Base-by-base conservation (phyloP, 2,329 filamentous ascomycete species). In the Coniosporium tulheliwenetii region DNA sequence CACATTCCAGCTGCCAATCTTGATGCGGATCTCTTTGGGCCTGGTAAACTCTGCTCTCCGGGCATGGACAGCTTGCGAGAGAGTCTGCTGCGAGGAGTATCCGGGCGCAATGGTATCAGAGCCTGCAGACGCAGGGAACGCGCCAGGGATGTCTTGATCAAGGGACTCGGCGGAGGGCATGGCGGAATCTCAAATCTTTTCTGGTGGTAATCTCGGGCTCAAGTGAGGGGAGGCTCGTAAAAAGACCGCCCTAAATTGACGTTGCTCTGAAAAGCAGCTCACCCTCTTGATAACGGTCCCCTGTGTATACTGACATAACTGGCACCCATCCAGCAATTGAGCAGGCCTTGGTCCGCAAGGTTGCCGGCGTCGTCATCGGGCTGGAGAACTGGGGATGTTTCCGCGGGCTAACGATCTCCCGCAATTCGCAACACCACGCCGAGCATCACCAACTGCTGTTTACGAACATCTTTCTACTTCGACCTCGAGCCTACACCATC, bases 1-100 rank as follows among this genome's bases (percentile, higher is more conserved):
- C 12, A 94, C 85, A 60, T 98, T 98, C 91, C 91, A 98, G 0
- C 84, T 81, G 35, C 89, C 91, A 39, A 98, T 72, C 62, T 95
- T 95, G 59, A 98, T 74, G 48, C 79, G 79, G 50, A 94, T 75
- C 39, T 73, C 73, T 56, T 79, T 79, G 36, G 78, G 74, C 32
- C 78, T 75, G 19, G 81, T 80, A 57, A 87, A 98, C 58, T 96
- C 87, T 38, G 73, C 64, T 52, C 79, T 75, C 41, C 91, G 75
- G 33, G 81, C 77, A 54, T 80, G 74, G 33, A 96, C 59, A 2
- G 69, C 71, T 40, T 73, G 68, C 2, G 69, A 66, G 8, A 80
- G 61, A 30, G 67, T 69, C 37, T 62, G 59, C 36, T 65, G 61
- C 13, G 61, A 60, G 5, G 60, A 58, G 31, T 52, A 47, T 29